Base-by-base conservation (phyloP, 1,284 basidiomycete species). In the Irpex sp. region DNA sequence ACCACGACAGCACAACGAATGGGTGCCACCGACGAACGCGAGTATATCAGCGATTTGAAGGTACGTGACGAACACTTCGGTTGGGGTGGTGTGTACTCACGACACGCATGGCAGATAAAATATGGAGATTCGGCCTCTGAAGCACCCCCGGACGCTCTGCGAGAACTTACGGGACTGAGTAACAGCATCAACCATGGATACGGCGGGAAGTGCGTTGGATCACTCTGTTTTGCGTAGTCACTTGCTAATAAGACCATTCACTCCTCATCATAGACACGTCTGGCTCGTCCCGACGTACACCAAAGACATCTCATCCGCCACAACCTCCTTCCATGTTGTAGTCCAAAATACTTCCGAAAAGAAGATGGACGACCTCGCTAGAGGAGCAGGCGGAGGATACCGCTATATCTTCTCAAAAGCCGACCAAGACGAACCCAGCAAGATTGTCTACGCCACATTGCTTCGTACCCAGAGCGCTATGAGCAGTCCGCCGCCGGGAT, bases 241-340 rank as follows among this genome's bases (percentile, higher is more conserved):
- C 38, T 36, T 1, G 21, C 8, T 52, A 13, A 52, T 7, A 4
- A 21, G 4, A 4, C 19, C 11, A 7, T 56, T n/a, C 8, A 11
- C 40, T 13, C 2, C 0, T 15, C 0, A 47, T 15, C 54, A 36
- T 40, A 63, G 63, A 8, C 55, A 61, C 51, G 63, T 64, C 2
- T 64, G 63, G 63, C 59, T 64, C 9, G 55, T 64, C 5, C 63
- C 63, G 0, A 60, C 54, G 1, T 64, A 58, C 31, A 64, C 63
- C 3, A 64, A 55, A 11, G 59, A 60, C 44, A 19, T 48, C 7
- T 56, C 26, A 7, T 52, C 63, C 7, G 63, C 63, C 3, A 59
- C 59, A 21, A 64, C 63, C 21, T 60, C 59, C 1, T 34, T 64
- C 17, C 59, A 64, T 34, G 52, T 64, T 19, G 59, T 64, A 38